Evolutionary conservation across 345 rosid species (phyloP), one percentile per base, ranked within the genome.

Genomic region (Stellera chamaejasme): DNA sequence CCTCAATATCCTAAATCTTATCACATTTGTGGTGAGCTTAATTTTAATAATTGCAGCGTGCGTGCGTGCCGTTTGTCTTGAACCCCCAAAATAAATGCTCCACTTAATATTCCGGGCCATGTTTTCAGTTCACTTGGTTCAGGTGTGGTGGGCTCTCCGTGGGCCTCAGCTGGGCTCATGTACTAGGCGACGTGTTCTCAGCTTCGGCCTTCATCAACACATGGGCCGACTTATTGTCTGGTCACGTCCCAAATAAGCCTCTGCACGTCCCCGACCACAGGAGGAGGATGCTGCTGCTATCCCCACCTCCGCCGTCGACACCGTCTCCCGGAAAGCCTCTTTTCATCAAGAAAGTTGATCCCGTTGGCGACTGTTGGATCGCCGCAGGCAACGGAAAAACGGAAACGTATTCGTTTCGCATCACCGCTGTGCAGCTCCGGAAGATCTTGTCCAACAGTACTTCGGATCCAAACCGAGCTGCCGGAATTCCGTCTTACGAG

Each of bases 151-250:
- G 92, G 6, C 14, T 79, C 32, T 71, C 83, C 0, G 42, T 90
- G 49, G 90, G 95, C 19, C 69, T 90, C 1, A 84, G 77, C 69
- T 86, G 97, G 97, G 80, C 95, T 28, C 92, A 90, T 68, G 43
- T 86, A n/a, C 72, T 90, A 2, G 97, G 95, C 25, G 95, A 86
- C 61, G 65, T 72, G 48, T 61, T 77, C 55, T 76, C 88, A 32
- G 88, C 82, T 13, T 66, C 78, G 8, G 45, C 65, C 42, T 82
- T 90, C 79, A 59, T 90, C 52, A 82, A 79, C 43, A 63, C 15
- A 44, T 76, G 69, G 78, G 80, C 68, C 59, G 70, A 69, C 7
- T 39, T 72, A 16, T 3, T 71, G 64, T 32, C 77, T 0, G 72
- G 69, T 52, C 66, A 60, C 23, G 60, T 9, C 45, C 75, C 72